These are phyloP conservation scores for Ogataea paradorogensis DNA, from an alignment of 805 yeast genomes.

Conservation along the genomic window DNA sequence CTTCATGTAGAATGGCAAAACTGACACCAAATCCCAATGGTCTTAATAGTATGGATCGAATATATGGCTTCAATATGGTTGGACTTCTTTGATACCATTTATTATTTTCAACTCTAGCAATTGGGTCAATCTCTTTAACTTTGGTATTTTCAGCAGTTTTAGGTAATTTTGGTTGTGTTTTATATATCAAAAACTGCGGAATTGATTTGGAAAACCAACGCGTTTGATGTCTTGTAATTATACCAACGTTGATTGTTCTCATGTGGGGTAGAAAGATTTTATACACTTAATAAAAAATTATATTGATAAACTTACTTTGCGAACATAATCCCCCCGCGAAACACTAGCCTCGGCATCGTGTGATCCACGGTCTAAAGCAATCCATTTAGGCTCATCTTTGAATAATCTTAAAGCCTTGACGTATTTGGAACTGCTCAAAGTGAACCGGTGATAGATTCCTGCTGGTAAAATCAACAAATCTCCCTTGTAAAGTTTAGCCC, in stretches of 20 bases:
- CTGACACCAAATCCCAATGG: slow-evolving; percentile 42
- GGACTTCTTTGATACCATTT: slow-evolving; percentile 34
- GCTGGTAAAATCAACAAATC: slow-evolving; percentile 82
- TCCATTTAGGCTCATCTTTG: slow-evolving; percentile 96
- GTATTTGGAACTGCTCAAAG: slow-evolving; percentile 59
- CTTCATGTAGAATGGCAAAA: slow-evolving; percentile 49
- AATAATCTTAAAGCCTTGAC: slow-evolving; percentile 81
- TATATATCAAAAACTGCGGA: slow-evolving; percentile 20
- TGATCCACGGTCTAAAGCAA: slow-evolving; percentile 61
- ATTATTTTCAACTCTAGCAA: slow-evolving; percentile 26
- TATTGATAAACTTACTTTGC: slow-evolving; percentile 20
- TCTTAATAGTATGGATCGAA: slow-evolving; percentile 29
- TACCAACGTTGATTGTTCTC: background rate
- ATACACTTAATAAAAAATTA: background rate
- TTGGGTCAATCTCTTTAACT: background rate
- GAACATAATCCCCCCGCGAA: slow-evolving; percentile 46
- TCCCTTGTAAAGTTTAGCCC: slow-evolving; percentile 58
- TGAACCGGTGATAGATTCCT: slow-evolving; percentile 92
- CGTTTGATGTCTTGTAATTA: background rate
- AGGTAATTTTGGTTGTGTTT: slow-evolving; percentile 23
- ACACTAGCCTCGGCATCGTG: slow-evolving; percentile 41
- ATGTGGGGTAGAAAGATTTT: background rate
- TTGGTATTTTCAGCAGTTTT: slow-evolving; percentile 4
- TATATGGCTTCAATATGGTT: slow-evolving; percentile 30
- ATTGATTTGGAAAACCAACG: slow-evolving; percentile 4